Percentiles rank a stretch among this genome's conserved stretches.
Evolutionary conservation across 106 monocot genomes (phyloP).

Genomic region (Acanthochlamys bracteata): DNA sequence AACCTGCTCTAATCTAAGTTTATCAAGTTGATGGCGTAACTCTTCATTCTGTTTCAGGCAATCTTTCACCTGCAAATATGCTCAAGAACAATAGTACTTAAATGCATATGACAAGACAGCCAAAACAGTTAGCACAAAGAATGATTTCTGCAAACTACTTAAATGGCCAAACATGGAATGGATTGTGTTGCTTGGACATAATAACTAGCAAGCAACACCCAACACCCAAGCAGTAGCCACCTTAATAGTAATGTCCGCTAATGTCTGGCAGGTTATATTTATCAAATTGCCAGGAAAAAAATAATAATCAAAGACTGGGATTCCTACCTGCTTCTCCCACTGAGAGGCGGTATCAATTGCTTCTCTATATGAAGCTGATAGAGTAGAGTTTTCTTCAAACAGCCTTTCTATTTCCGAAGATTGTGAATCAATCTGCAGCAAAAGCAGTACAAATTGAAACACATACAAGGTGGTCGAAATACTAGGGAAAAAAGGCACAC

Average conservation of each 20-base stretch:
- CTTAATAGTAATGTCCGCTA: too few species aligned
- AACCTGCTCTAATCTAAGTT: conserved; percentile 51
- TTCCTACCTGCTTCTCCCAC: conserved; percentile 63
- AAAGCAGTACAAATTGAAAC: background rate
- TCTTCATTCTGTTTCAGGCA: conserved; percentile 94
- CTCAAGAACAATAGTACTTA: background rate
- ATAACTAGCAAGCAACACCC: too few species aligned
- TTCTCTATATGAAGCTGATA: conserved; percentile 42
- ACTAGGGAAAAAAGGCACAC: conserved; percentile 23
- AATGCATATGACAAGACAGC: background rate
- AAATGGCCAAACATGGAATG: conserved; percentile 1
- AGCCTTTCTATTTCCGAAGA: conserved; percentile 75
- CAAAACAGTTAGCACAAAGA: too few species aligned
- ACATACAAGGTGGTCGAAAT: background rate
- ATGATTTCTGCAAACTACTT: too few species aligned
- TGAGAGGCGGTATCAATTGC: conserved; percentile 29
- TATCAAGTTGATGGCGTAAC: conserved; percentile 57
- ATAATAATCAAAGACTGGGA: background rate
- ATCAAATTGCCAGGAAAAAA: too few species aligned
- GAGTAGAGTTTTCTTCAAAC: conserved; percentile 63
- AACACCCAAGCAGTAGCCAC: too few species aligned
- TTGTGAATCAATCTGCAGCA: conserved; percentile 79
- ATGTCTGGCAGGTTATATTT: too few species aligned
- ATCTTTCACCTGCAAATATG: conserved; percentile 60
- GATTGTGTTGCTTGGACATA: too few species aligned